Conservation (phyloP, 345 rosid species). For the Ceriops decandra region DNA sequence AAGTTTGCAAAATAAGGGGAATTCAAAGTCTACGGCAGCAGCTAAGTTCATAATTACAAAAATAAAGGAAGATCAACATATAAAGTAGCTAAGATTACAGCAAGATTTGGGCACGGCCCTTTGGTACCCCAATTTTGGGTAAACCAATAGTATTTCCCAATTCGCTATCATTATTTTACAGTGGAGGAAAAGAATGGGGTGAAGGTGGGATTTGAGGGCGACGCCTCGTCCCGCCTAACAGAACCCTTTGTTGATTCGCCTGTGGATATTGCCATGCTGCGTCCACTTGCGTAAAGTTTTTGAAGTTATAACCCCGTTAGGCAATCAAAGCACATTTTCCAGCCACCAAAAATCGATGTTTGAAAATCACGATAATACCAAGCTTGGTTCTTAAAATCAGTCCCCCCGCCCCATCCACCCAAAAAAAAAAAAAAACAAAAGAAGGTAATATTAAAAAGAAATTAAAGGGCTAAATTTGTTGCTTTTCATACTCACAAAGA, state of each 20-base stretch:
- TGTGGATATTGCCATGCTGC: slow-evolving; percentile 31
- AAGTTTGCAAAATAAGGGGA: no score
- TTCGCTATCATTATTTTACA: not conserved
- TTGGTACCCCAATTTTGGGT: not conserved
- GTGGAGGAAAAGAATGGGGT: slow-evolving; percentile 1
- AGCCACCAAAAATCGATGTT: slow-evolving; percentile 5
- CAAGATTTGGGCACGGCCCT: not conserved
- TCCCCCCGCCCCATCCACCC: no score
- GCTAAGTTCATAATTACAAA: not conserved
- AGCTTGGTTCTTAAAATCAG: not conserved
- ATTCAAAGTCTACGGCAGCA: no score
- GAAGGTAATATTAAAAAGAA: not conserved
- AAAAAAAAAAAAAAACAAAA: no score
- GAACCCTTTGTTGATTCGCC: slow-evolving; percentile 11
- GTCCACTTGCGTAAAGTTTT: slow-evolving; percentile 6
- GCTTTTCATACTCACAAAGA: no score
- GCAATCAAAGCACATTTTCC: slow-evolving; percentile 15
- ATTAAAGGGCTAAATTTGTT: not conserved
- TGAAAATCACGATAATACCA: not conserved
- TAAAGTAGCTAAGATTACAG: slow-evolving; percentile 1
- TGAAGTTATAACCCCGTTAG: slow-evolving; percentile 6
- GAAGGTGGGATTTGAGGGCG: slow-evolving; percentile 6
- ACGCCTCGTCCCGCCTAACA: slow-evolving; percentile 15
- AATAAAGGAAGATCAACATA: slow-evolving; percentile 3
- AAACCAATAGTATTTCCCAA: slow-evolving; percentile 10